Percentiles rank a stretch among this genome's conserved stretches.
phyloP scores from a whole-genome alignment of 225 moss, liverwort and hornwort species.

The Ulota crispa region DNA sequence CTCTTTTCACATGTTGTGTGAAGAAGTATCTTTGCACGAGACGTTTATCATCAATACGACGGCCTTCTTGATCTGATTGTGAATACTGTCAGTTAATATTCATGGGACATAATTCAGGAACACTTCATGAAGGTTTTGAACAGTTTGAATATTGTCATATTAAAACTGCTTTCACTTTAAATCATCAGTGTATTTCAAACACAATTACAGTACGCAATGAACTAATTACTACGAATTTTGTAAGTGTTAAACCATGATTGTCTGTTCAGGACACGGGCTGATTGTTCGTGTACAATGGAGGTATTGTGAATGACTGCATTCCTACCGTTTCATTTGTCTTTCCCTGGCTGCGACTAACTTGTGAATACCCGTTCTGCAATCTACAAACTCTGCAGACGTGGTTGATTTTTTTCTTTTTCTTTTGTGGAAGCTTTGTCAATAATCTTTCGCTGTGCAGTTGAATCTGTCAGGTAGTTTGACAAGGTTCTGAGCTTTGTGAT shows the following conservation, averaged over 20 bases:
- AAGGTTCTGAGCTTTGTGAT: neutral
- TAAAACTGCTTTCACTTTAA: neutral
- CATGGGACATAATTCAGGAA: neutral
- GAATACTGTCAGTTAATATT: neutral
- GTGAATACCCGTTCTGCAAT: neutral
- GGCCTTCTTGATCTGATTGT: slow-evolving; percentile 15
- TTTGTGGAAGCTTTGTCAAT: neutral
- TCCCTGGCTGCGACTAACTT: neutral
- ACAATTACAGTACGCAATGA: no score
- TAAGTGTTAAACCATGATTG: no score
- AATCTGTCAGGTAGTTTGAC: neutral
- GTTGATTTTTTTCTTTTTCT: neutral
- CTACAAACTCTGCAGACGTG: neutral
- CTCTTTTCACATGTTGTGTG: neutral
- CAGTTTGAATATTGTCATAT: neutral
- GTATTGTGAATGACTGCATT: no score
- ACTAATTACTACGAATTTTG: no score
- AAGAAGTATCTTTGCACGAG: slow-evolving; percentile 12
- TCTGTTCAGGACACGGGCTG: no score
- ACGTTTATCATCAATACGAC: slow-evolving; percentile 4
- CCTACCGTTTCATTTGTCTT: neutral
- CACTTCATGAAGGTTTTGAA: neutral
- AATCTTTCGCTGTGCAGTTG: neutral
- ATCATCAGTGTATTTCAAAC: neutral
- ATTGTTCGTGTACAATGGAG: neutral